phyloP scores from a whole-genome alignment of 306 rosid species.

The Ochetophila trinervis region DNA sequence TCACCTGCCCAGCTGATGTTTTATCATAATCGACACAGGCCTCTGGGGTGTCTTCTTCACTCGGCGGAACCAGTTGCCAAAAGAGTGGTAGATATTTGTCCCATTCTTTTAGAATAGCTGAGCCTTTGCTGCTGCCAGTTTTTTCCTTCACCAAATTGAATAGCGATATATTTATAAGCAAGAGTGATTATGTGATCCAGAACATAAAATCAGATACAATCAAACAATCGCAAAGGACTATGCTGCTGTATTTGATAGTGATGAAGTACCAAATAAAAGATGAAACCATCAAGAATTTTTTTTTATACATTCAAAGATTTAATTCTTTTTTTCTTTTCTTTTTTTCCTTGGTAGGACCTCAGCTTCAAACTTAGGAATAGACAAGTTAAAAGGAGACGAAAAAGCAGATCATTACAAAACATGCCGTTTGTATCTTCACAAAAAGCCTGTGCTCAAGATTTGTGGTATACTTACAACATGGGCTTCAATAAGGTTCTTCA shows the following conservation, averaged over 20 bases:
- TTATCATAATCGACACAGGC: conserved; percentile 67
- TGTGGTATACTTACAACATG: conserved; percentile 82
- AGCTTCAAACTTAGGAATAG: too few species aligned
- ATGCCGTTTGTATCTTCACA: not conserved
- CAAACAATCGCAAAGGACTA: not conserved
- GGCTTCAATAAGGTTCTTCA: conserved; percentile 89
- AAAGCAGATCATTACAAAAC: conserved; percentile 3
- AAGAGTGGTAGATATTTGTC: conserved; percentile 74
- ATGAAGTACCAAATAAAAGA: too few species aligned
- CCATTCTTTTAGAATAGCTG: conserved; percentile 79
- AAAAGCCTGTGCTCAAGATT: conserved; percentile 14
- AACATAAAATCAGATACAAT: not conserved
- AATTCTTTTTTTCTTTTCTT: too few species aligned
- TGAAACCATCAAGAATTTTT: too few species aligned
- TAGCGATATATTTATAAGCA: not conserved
- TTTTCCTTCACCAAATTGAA: conserved; percentile 59
- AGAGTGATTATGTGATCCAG: not conserved
- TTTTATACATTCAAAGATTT: too few species aligned
- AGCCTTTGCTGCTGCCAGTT: conserved; percentile 85
- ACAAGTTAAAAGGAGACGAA: not conserved
- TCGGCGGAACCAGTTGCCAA: conserved; percentile 98
- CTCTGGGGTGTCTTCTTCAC: conserved; percentile 98
- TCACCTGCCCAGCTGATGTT: conserved; percentile 57
- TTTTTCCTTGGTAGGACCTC: too few species aligned
- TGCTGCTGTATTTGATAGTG: not conserved